Evolutionary conservation across 1,139 yeast species (phyloP).

Genomic region (Diutina rugosa): DNA sequence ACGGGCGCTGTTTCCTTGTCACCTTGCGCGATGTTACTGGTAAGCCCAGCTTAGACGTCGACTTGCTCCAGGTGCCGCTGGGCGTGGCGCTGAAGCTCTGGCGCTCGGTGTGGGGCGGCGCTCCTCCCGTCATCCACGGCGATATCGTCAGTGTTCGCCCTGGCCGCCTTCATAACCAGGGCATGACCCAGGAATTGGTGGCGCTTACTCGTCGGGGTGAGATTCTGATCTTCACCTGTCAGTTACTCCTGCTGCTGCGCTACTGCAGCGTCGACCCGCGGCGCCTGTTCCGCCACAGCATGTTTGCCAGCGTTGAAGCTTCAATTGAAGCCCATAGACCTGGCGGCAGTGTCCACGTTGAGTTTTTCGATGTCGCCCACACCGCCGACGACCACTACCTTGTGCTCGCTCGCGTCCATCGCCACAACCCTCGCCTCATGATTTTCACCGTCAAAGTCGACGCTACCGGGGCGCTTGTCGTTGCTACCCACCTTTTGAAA

Average conservation of each 20-base stretch:
- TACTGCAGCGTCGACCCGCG: not conserved
- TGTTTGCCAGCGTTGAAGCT: slow-evolving; percentile 19
- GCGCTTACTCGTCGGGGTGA: slow-evolving; percentile 34
- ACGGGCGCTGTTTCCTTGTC: slow-evolving; percentile 52
- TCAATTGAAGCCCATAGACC: slow-evolving; percentile 17
- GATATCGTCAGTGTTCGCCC: slow-evolving; percentile 51
- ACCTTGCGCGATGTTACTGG: slow-evolving; percentile 60
- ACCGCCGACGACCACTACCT: slow-evolving; percentile 23
- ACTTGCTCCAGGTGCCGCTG: slow-evolving; percentile 19
- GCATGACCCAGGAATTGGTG: slow-evolving; percentile 27
- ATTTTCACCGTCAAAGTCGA: slow-evolving; percentile 46
- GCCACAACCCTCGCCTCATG: slow-evolving; percentile 21
- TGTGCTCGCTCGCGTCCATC: slow-evolving; percentile 20
- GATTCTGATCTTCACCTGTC: slow-evolving; percentile 9
- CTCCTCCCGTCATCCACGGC: slow-evolving; percentile 9
- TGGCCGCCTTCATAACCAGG: slow-evolving; percentile 42
- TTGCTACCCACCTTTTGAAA: slow-evolving; percentile 42
- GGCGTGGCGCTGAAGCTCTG: slow-evolving; percentile 6
- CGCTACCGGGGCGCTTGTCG: slow-evolving; percentile 37
- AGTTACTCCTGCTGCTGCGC: not conserved
- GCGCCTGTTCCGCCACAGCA: slow-evolving; percentile 16
- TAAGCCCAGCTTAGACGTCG: slow-evolving; percentile 33
- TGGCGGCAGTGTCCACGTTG: slow-evolving; percentile 17
- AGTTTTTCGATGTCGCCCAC: slow-evolving; percentile 36
- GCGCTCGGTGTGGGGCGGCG: not conserved